A percentile compares a stretch with the other conserved stretches of the same genome.
phyloP scores from a whole-genome alignment of 129 eudicot genomes.

The Mikania micrantha region DNA sequence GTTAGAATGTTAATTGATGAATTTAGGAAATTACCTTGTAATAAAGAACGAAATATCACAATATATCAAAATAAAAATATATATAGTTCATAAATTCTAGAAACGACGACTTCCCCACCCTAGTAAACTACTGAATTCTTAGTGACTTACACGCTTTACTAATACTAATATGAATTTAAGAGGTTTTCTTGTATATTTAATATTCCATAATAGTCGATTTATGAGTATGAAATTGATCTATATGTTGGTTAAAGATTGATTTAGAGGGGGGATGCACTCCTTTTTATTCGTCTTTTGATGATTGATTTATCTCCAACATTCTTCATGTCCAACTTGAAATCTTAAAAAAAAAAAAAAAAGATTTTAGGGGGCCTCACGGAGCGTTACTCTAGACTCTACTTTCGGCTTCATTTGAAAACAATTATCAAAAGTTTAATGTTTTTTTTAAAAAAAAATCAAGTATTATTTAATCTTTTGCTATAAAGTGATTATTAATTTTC shows the following conservation, averaged over 20 bases:
- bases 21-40: no score
- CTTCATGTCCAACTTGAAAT: slow-evolving; percentile 31
- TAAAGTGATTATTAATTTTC: neutral
- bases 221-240: neutral
- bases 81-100: no score
- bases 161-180: no score
- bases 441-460: neutral
- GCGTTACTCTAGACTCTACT: slow-evolving; percentile 33
- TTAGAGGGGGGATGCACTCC: slow-evolving; percentile 28
- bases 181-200: no score
- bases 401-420: slow-evolving; percentile 30
- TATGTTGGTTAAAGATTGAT: neutral
- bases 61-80: no score
- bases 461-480: neutral
- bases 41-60: no score
- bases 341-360: slow-evolving; percentile 27
- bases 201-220: neutral
- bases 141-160: neutral
- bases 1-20: no score
- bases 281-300: slow-evolving; percentile 18
- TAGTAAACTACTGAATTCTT: no score
- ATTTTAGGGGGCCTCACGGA: slow-evolving; percentile 34
- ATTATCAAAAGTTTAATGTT: neutral
- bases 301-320: slow-evolving; percentile 31
- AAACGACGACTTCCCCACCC: no score